Evolutionary conservation across 2,329 filamentous ascomycete species (phyloP), one percentile per base, ranked within the genome.

Genomic region (Sclerotinia trifoliorum): DNA sequence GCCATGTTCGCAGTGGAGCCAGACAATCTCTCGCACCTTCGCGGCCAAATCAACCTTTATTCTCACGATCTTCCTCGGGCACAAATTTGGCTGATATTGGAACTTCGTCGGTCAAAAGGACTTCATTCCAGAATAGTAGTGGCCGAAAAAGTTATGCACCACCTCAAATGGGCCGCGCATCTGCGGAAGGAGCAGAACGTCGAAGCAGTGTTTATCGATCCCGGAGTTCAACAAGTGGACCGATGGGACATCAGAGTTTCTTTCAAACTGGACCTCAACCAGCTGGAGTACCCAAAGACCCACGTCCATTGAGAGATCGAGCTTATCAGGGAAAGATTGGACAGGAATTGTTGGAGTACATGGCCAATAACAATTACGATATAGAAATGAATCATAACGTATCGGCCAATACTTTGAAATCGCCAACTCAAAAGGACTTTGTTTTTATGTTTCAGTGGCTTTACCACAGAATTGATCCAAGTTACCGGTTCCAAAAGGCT

Each of bases 401-500:
- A n/a, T 92, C 92, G 0, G 90, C 91, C 71, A 97, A 97, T 75
- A 91, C 93, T 8, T 89, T 97, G 77, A 94, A 92, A 75, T 96
- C 92, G 55, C 96, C 95, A 0, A 99, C 94, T 0, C 94, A 98
- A 75, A 99, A 99, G 77, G 95, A 99, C 78, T 99, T 99, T 81
- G 95, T 96, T 76, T 90, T 87, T 79, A 96, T 99, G 85, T 99
- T 99, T 77, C 93, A 98, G 76, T 99, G 94, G 92, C 83, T 99
- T 4, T 99, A 99, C 79, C 92, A 93, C 76, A 91, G 93, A 68
- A 96, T 99, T 77, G 95, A 99, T 77, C 95, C 95, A 0, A 91
- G 90, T 74, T 96, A 98, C 78, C 88, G 90, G 48, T 98, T 99
- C 76, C 89, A 94, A 75, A 97, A 97, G 79, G 92, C 90, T 63